Base-by-base conservation (phyloP, 805 yeast genomes). In the Wickerhamiella australiensis region DNA sequence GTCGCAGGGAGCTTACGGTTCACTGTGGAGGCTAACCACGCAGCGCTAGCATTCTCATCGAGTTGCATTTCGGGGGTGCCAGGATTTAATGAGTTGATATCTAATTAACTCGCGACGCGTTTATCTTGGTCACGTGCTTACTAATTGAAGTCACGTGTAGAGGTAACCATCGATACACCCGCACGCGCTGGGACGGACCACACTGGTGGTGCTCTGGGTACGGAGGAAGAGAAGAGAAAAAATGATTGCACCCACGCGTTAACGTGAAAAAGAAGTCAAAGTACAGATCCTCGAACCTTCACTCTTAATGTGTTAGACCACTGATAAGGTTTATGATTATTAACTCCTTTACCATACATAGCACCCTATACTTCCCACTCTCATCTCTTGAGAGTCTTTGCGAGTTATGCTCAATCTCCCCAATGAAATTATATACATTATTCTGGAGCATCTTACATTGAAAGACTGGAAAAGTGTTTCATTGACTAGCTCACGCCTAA, bases 1-100 rank as follows among this genome's bases (percentile, higher is more conserved):
- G 33, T n/a, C 11, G 37, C 27, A 37, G 40, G 27, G 23, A 46
- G 40, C 40, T 37, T 46, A n/a, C 43, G 49, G 15, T 35, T 29
- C 8, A 37, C 43, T 1, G 49, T 46, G 2, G 49, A 46, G 5
- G 49, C 49, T 27, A 46, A 17, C 49, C 49, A 46, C 43, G 43
- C 49, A 26, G 36, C 37, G 21, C 37, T 37, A 11, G 42, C 40
- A 21, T 36, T 37, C 3, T 40, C 22, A 41, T 46, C 43, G 20
- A 46, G 33, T n/a, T 46, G 35, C 25, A 37, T 37, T 15, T 5
- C 9, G 20, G 25, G 26, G 36, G 23, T 31, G 12, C 40, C 22
- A n/a, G 21, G 22, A 4, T 23, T 12, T 12, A 13, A 20, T 9
- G n/a, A 33, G 29, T n/a, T 26, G 5, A 5, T 23, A 41, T 25